These are phyloP conservation scores for Amanita pseudoporphyria DNA, from an alignment of 768 basidiomycete genomes.

Conservation along the genomic window DNA sequence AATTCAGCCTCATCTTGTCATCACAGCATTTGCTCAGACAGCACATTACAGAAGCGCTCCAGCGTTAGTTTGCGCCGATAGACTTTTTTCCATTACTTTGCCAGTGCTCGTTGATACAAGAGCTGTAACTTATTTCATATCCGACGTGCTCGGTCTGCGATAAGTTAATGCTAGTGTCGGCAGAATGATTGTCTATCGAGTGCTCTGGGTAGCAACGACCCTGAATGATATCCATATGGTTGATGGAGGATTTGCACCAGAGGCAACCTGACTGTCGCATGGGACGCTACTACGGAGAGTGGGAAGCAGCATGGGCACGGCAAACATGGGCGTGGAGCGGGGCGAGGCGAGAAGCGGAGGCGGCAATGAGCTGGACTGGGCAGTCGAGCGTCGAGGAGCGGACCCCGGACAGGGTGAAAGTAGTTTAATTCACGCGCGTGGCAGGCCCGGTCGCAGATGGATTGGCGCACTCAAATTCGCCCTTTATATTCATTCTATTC, in stretches of 20 bases:
- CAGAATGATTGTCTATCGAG: neutral
- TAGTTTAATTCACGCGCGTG: conserved; percentile 5
- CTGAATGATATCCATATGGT: neutral
- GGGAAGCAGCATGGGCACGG: neutral
- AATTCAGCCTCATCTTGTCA: neutral
- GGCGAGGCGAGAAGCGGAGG: neutral
- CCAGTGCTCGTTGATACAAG: neutral
- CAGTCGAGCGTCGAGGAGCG: neutral
- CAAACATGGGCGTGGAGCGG: neutral
- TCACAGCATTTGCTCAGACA: neutral
- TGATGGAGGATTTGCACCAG: neutral
- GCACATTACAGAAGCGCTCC: neutral
- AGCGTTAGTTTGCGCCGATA: neutral
- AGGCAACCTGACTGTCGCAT: neutral
- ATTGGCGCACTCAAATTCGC: conserved; percentile 9
- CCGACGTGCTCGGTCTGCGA: neutral
- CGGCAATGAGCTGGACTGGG: neutral
- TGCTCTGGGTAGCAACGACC: conserved; percentile 4
- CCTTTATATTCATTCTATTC: conserved; percentile 18
- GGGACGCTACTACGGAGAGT: neutral
- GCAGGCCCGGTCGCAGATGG: conserved; percentile 7
- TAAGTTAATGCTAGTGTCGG: neutral
- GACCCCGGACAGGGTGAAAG: conserved; percentile 8
- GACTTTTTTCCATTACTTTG: neutral
- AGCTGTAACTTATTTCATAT: neutral